These are phyloP conservation scores for Thalassiosira ordinaria DNA, from an alignment of 352 stramenopile species.

Conservation along the genomic window DNA sequence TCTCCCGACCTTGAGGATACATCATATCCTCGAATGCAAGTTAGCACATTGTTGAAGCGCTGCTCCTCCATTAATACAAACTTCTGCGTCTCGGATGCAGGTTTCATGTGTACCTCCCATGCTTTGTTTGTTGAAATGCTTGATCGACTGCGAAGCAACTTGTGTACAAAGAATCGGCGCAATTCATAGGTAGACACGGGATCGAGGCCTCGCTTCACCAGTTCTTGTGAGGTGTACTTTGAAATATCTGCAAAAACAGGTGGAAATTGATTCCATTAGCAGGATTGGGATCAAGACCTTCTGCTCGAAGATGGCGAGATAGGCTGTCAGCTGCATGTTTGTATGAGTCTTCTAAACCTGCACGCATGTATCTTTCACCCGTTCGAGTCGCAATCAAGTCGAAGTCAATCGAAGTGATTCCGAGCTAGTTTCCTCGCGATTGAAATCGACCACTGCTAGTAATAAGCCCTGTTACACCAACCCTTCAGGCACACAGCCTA, in stretches of 20 bases:
- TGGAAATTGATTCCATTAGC: too few species aligned
- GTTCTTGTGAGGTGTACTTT: neutral
- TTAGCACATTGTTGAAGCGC: slow-evolving; percentile 15
- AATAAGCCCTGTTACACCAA: too few species aligned
- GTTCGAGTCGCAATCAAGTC: too few species aligned
- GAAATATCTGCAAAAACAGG: neutral
- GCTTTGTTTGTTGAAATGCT: neutral
- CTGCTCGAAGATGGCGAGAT: neutral
- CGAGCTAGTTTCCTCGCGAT: too few species aligned
- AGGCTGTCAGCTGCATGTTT: neutral
- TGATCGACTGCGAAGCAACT: slow-evolving; percentile 10
- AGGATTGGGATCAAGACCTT: neutral
- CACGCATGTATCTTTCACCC: too few species aligned
- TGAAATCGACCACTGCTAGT: too few species aligned
- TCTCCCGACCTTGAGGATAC: neutral
- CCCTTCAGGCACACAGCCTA: too few species aligned
- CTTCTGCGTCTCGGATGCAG: neutral
- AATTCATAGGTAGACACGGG: slow-evolving; percentile 3
- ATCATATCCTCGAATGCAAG: slow-evolving; percentile 3
- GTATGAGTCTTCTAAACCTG: neutral
- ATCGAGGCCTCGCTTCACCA: neutral
- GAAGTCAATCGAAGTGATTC: too few species aligned
- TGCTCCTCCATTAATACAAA: slow-evolving; percentile 12
- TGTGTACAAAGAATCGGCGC: slow-evolving; percentile 11
- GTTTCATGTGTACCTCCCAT: neutral